Base-by-base conservation (phyloP, 2,329 filamentous ascomycete genomes). In the Aspergillus pseudoterreus region DNA sequence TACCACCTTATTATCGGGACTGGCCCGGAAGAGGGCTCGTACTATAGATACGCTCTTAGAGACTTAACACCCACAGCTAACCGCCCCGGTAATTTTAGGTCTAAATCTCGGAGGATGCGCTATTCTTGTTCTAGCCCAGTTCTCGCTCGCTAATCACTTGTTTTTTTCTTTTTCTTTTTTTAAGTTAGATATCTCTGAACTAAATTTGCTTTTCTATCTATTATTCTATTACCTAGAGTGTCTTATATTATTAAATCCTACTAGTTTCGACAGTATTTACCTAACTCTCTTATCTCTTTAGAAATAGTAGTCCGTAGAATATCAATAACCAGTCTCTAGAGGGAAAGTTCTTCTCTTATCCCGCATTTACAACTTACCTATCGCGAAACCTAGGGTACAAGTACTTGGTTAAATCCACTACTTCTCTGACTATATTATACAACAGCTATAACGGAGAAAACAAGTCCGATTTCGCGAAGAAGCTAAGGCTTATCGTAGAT, bases 401-500 rank as follows among this genome's bases (percentile, higher is more conserved):
- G 33, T 9, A 35, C 33, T 35, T 35, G 33, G n/a, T 10, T n/a
- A 35, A 35, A 4, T 10, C 9, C 33, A 35, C 19, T 43, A 43
- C 45, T 15, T 24, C 21, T 11, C 33, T 4, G 32, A 38, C 33
- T 24, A 22, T 35, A 9, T 9, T 4, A 35, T 35, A 9, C 33
- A 9, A 35, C 33, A 35, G 33, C 9, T 9, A 35, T 35, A 9
- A 35, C 33, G 9, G 33, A 35, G 33, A 35, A 35, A 9, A 35
- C 33, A n/a, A 3, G 11, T 35, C 33, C 15, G 30, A 27, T 21
- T 45, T 35, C 27, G 32, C 24, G 8, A 35, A 47, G 9, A 33
- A 10, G 24, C 22, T 43, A 3, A 46, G 41, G n/a, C 10, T 27
- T 30, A 35, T 51, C 6, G 39, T 54, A 11, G 32, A 54, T 30